A percentile compares a stretch with the other conserved stretches of the same genome.
Evolutionary conservation across 495 filamentous ascomycete genomes (phyloP).

Genomic region (Staphylotrichum tortipilum): DNA sequence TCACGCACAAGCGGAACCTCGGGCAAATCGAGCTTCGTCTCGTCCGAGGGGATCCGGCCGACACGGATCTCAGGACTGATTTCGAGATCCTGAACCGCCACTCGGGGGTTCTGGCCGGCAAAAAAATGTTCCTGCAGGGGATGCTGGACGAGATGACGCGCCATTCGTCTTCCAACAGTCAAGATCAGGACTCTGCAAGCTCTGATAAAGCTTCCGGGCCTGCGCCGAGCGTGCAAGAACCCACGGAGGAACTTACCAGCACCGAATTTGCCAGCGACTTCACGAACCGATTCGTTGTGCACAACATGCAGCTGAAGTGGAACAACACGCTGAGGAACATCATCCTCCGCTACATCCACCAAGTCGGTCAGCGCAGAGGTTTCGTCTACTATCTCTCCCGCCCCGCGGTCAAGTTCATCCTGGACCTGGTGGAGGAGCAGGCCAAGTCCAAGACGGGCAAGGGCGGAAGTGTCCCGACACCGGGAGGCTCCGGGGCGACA

Average conservation of each 20-base stretch:
- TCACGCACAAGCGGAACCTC: constrained; percentile 56
- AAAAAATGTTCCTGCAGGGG: constrained; percentile 65
- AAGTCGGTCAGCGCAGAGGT: constrained; percentile 89
- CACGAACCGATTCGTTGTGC: constrained; percentile 95
- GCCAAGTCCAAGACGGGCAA: constrained; percentile 51
- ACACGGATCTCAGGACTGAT: constrained; percentile 46
- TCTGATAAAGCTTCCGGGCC: constrained; percentile 11
- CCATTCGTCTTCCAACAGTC: constrained; percentile 14
- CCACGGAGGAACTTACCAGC: constrained; percentile 39
- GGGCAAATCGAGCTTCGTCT: constrained; percentile 58
- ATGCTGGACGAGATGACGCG: constrained; percentile 59
- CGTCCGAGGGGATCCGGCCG: constrained; percentile 45
- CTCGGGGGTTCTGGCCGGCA: constrained; percentile 57
- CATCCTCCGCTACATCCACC: constrained; percentile 93
- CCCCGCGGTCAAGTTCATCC: constrained; percentile 91
- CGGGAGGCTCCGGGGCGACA: constrained; percentile 27
- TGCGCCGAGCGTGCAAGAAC: constrained; percentile 15
- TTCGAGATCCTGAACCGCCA: constrained; percentile 64
- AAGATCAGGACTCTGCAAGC: constrained; percentile 13
- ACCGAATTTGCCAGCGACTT: constrained; percentile 81
- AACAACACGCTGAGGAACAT: constrained; percentile 94
- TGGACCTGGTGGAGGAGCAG: constrained; percentile 95
- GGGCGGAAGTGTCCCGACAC: constrained; percentile 27
- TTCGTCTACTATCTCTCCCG: constrained; percentile 98
- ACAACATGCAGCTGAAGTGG: constrained; percentile 97